Conservation (phyloP, 306 rosid species). For the Corylus avellana region DNA sequence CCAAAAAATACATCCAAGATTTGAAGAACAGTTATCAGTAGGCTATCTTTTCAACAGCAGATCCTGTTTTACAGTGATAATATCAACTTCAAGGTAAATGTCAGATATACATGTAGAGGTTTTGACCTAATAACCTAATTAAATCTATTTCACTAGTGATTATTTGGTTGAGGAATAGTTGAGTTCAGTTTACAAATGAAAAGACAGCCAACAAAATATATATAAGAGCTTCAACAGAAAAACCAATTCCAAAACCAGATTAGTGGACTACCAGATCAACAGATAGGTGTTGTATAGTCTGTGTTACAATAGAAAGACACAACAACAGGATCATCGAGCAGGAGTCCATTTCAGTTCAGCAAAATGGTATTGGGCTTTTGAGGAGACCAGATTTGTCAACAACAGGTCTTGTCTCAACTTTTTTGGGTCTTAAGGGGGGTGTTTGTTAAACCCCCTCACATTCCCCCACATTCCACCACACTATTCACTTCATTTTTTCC, state of each 20-base stretch:
- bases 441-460: no score
- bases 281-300: not conserved
- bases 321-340: no score
- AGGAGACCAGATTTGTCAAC: no score
- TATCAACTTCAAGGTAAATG: not conserved
- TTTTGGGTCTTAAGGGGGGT: no score
- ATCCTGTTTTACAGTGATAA: not conserved
- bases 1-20: slow-evolving; percentile 1
- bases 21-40: not conserved
- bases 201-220: not conserved
- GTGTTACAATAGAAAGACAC: not conserved
- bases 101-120: not conserved
- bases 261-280: not conserved
- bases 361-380: no score
- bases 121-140: not conserved
- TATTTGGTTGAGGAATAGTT: not conserved
- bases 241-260: not conserved
- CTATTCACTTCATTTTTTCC: no score
- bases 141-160: no score
- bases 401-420: no score
- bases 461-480: no score
- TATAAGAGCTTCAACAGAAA: not conserved
- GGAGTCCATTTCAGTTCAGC: no score
- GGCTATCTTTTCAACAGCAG: not conserved
- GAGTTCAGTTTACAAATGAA: not conserved